A percentile compares a stretch with the other conserved stretches of the same genome.
Conservation (phyloP, 306 rosid genomes). For the Gastrolobium bilobum region DNA sequence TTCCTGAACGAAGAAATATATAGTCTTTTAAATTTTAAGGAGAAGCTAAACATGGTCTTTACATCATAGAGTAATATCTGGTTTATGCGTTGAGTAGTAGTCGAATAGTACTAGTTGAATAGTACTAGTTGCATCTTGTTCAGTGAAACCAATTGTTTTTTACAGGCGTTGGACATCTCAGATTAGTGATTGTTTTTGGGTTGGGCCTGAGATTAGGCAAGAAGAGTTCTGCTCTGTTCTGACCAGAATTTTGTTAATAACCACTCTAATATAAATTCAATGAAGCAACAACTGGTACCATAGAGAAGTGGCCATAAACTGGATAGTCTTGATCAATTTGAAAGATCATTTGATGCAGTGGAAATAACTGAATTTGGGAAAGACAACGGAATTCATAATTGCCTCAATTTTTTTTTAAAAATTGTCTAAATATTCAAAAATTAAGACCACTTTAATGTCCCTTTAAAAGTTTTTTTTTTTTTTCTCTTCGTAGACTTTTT, state of each 20-base stretch:
- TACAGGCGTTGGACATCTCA: background rate
- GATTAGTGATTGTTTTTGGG: constrained; percentile 4
- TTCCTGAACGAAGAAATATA: background rate
- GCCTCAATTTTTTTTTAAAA: too few species aligned
- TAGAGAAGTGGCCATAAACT: too few species aligned
- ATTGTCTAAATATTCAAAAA: too few species aligned
- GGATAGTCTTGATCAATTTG: too few species aligned
- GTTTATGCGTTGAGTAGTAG: background rate
- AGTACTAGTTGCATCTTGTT: constrained; percentile 18
- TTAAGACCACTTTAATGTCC: too few species aligned
- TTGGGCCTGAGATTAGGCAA: constrained; percentile 20
- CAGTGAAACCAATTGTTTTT: constrained; percentile 17
- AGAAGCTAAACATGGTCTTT: background rate
- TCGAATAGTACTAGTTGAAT: background rate
- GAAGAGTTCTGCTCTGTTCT: background rate
- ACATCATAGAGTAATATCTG: background rate
- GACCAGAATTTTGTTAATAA: constrained; percentile 28
- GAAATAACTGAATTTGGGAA: too few species aligned
- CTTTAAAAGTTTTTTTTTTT: too few species aligned
- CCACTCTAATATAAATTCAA: too few species aligned
- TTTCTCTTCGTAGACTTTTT: too few species aligned
- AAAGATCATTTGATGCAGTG: too few species aligned
- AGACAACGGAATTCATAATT: too few species aligned
- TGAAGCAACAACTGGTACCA: too few species aligned
- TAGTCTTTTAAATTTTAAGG: background rate